These are phyloP conservation scores for Xylariaceae sp. DNA, from an alignment of 2,329 filamentous ascomycete genomes.

Conservation along the genomic window DNA sequence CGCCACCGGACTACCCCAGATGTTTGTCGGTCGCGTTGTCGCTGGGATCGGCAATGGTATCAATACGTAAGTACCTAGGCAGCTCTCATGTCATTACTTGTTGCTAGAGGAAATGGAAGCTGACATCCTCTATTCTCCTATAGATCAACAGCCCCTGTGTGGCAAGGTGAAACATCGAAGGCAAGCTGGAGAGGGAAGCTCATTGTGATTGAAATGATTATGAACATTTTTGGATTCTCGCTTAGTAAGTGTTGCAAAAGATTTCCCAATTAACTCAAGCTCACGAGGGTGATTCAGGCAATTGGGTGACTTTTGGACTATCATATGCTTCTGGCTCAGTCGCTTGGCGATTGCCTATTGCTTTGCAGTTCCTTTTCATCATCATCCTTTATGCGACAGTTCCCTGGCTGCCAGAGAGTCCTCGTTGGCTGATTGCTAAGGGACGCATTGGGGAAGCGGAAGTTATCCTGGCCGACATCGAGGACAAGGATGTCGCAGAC, in stretches of 20 bases:
- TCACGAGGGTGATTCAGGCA: slow-evolving; percentile 18
- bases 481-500: slow-evolving; percentile 12
- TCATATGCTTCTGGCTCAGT: slow-evolving; percentile 35
- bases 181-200: slow-evolving; percentile 33
- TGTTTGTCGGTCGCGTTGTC: slow-evolving; percentile 1
- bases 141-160: slow-evolving; percentile 35
- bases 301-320: slow-evolving; percentile 42
- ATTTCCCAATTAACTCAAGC: not conserved
- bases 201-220: slow-evolving; percentile 32
- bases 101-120: too few relatives aligned
- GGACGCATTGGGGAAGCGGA: not conserved
- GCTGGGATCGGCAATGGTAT: slow-evolving; percentile 6
- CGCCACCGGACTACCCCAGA: slow-evolving; percentile 37
- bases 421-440: slow-evolving; percentile 23
- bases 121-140: too few relatives aligned
- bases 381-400: slow-evolving; percentile 29
- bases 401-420: slow-evolving; percentile 34
- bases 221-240: slow-evolving; percentile 33
- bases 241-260: slow-evolving; percentile 13
- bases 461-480: not conserved
- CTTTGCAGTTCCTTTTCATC: slow-evolving; percentile 45
- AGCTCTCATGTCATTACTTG: too few relatives aligned
- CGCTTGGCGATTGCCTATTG: slow-evolving; percentile 45
- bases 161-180: slow-evolving; percentile 38
- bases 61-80: not conserved